phyloP scores from a whole-genome alignment of 768 basidiomycete genomes.

The Lyophyllum shimeji region DNA sequence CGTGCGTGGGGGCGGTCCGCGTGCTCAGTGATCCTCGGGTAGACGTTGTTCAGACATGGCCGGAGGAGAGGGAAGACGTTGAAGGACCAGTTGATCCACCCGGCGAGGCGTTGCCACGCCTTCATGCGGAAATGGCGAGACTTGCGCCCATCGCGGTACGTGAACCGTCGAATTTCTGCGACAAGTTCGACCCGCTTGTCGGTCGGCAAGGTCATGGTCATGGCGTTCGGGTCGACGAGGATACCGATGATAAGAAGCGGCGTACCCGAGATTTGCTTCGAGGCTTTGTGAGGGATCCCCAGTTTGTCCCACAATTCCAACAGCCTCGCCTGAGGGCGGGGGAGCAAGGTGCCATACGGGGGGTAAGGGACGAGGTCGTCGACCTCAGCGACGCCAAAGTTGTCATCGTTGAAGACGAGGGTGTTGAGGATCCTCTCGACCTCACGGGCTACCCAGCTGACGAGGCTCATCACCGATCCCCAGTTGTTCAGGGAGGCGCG shows the following conservation, averaged over 20 bases:
- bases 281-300: neutral
- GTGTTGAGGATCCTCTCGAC: conserved; percentile 15
- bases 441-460: conserved; percentile 33
- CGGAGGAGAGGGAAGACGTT: conserved; percentile 37
- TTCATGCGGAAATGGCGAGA: no score
- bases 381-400: conserved; percentile 7
- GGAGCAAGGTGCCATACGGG: conserved; percentile 11
- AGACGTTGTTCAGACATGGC: conserved; percentile 30
- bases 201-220: conserved; percentile 20
- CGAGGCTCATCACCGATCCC: conserved; percentile 21
- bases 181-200: no score
- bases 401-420: conserved; percentile 31
- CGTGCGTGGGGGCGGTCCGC: neutral
- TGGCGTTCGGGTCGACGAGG: conserved; percentile 29
- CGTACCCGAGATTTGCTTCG: neutral
- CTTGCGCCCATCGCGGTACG: no score
- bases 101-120: conserved; percentile 27
- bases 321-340: conserved; percentile 29
- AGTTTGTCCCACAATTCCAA: conserved; percentile 36
- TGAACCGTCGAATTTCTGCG: no score
- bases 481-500: conserved; percentile 25
- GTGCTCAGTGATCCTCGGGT: conserved; percentile 23
- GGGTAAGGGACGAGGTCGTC: neutral
- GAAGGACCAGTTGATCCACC: conserved; percentile 40
- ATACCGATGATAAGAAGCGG: conserved; percentile 37